Percentiles rank a stretch among this genome's conserved stretches.
phyloP scores from a whole-genome alignment of 345 rosid species.

The Eucalyptus tenuipes region DNA sequence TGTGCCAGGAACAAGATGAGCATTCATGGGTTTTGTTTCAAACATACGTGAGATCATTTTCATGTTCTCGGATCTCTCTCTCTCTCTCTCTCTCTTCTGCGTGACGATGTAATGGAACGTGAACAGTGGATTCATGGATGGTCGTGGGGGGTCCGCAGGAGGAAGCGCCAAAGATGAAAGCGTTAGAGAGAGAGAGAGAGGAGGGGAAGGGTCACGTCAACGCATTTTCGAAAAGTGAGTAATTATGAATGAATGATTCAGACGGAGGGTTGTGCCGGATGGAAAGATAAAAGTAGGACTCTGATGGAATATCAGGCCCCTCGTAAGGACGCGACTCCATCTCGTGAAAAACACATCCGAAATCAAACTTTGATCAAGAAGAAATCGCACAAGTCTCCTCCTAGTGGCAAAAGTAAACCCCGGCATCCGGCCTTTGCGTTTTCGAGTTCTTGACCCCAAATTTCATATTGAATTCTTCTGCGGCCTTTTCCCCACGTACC shows the following conservation, averaged over 20 bases:
- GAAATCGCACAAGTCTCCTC: neutral
- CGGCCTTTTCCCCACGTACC: neutral
- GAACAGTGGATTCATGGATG: neutral
- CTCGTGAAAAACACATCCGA: neutral
- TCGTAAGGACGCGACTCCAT: neutral
- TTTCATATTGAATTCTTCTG: neutral
- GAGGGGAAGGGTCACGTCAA: neutral
- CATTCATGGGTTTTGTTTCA: neutral
- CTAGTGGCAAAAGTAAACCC: too few species aligned
- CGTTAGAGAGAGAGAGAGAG: neutral
- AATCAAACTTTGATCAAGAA: neutral
- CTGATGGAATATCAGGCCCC: neutral
- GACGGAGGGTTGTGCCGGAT: neutral
- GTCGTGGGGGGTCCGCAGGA: neutral
- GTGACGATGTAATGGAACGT: neutral
- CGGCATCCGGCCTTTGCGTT: too few species aligned
- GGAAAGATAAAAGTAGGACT: neutral
- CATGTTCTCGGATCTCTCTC: neutral
- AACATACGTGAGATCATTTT: neutral
- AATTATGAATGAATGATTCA: constrained; percentile 28
- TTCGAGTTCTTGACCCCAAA: too few species aligned
- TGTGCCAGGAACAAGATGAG: neutral
- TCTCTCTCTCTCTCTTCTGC: neutral
- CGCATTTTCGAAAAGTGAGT: constrained; percentile 9
- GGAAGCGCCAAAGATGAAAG: neutral